phyloP scores from a whole-genome alignment of 2,329 filamentous ascomycete genomes.

The Dendrostoma leiphaemia region DNA sequence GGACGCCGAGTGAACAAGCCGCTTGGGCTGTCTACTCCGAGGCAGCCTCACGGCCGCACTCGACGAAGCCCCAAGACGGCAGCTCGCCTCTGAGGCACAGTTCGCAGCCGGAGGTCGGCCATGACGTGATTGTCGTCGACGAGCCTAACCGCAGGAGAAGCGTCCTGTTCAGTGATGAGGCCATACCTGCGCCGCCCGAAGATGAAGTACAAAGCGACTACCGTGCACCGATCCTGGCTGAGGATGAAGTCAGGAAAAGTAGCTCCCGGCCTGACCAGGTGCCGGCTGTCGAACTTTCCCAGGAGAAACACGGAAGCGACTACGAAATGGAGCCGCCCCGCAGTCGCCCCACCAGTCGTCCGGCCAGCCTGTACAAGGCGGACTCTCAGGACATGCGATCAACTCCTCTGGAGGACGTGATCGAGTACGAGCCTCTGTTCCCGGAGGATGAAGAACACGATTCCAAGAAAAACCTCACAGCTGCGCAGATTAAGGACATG shows the following conservation, averaged over 20 bases:
- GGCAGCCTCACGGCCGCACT: conserved; percentile 63
- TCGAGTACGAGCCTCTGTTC: conserved; percentile 95
- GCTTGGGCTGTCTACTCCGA: conserved; percentile 86
- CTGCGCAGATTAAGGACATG: conserved; percentile 41
- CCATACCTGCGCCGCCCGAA: conserved; percentile 40
- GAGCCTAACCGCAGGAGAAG: conserved; percentile 52
- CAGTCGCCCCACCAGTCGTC: conserved; percentile 64
- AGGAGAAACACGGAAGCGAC: conserved; percentile 60
- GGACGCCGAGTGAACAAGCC: conserved; percentile 87
- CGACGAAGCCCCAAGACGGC: conserved; percentile 34
- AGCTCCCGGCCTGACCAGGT: conserved; percentile 66
- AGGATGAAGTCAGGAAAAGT: conserved; percentile 81
- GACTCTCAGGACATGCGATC: conserved; percentile 54
- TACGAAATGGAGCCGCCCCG: conserved; percentile 53
- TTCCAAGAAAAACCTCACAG: conserved; percentile 32
- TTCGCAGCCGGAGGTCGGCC: conserved; percentile 36
- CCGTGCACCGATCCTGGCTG: conserved; percentile 78
- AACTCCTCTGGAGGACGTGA: conserved; percentile 80
- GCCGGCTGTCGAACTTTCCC: conserved; percentile 76
- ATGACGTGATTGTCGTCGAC: conserved; percentile 74
- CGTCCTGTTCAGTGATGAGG: conserved; percentile 41
- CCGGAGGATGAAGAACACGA: conserved; percentile 68
- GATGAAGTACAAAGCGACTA: conserved; percentile 61
- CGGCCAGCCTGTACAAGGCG: conserved; percentile 60
- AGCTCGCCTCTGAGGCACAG: conserved; percentile 29